phyloP scores from a whole-genome alignment of 208 protist species.

The Crithidia mellificae region DNA sequence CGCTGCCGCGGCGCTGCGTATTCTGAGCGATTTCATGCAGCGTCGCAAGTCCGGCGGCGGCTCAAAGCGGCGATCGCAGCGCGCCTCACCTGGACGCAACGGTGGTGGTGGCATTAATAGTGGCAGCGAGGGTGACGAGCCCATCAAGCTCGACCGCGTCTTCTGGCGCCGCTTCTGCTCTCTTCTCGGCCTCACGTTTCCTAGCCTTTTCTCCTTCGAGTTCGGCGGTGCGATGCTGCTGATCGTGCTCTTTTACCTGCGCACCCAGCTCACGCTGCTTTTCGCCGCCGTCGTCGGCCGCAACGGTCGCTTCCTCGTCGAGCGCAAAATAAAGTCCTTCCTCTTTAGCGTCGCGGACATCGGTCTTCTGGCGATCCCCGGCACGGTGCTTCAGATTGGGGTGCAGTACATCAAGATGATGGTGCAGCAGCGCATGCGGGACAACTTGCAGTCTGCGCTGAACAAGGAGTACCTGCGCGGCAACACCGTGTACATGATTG shows the following conservation, averaged over 20 bases:
- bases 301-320: constrained; percentile 61
- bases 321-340: constrained; percentile 61
- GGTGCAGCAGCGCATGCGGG: constrained; percentile 64
- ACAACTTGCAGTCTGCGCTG: constrained; percentile 62
- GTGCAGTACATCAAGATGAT: constrained; percentile 72
- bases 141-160: constrained; percentile 39
- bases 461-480: constrained; percentile 71
- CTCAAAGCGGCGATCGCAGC: constrained; percentile 20
- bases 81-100: constrained; percentile 5
- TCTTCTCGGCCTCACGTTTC: constrained; percentile 73
- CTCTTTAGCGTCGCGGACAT: constrained; percentile 69
- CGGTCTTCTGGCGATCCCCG: constrained; percentile 65
- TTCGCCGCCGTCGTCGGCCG: constrained; percentile 57
- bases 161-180: constrained; percentile 59
- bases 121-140: constrained; percentile 10
- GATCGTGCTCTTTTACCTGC: constrained; percentile 48
- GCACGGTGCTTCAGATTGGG: constrained; percentile 61
- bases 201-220: constrained; percentile 55
- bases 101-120: neutral
- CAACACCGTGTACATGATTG: constrained; percentile 60
- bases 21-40: constrained; percentile 19
- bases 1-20: constrained; percentile 27
- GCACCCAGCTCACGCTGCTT: constrained; percentile 55
- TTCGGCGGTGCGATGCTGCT: constrained; percentile 45
- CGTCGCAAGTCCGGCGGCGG: constrained; percentile 9